Evolutionary conservation across 169 alveolate genomes (phyloP), one percentile per base, ranked within the genome.

Genomic region (Hammondia hammondi): DNA sequence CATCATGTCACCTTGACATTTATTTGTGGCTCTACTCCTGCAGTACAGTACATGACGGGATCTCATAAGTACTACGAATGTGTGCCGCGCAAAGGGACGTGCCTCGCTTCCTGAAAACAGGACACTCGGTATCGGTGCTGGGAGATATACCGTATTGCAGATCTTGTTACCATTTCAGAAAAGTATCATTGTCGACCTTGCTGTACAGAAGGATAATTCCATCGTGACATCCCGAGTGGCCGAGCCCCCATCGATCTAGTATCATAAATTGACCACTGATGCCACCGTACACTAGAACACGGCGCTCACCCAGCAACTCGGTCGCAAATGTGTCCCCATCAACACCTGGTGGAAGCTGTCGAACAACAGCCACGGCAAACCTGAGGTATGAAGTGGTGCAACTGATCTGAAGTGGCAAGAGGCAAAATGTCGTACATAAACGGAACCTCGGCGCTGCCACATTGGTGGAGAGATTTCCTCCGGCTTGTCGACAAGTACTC

Each of bases 181-280:
- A 67, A 37, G 61, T 85, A n/a, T 48, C 90, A 37, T 91, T 91
- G n/a, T 93, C 95, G 67, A 88, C 32, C 90, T 91, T 91, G 81
- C 81, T 85, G 52, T 93, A 71, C 32, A 93, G 81, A n/a, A 93
- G 90, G 37, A 93, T 89, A 52, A 93, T 70, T 2, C 95, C 95
- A 61, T 93, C 95, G 82, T 93, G 95, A 81, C 95, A 93, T 19
- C 85, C 85, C 81, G 92, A 77, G 93, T 93, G 95, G 70, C 95
- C 95, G 57, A 93, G 95, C 27, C 95, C 95, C 95, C 95, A 93
- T 10, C 95, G 92, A 56, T 93, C 95, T 93, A 29, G n/a, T 6
- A n/a, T 19, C 21, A 10, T 48, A 81, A 67, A 72, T 29, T 70
- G 37, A 48, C 12, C 24, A 21, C 37, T 0, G 27, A 3, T 39